Base-by-base conservation (phyloP, 2,329 filamentous ascomycete species). In the Colletotrichum sp. region DNA sequence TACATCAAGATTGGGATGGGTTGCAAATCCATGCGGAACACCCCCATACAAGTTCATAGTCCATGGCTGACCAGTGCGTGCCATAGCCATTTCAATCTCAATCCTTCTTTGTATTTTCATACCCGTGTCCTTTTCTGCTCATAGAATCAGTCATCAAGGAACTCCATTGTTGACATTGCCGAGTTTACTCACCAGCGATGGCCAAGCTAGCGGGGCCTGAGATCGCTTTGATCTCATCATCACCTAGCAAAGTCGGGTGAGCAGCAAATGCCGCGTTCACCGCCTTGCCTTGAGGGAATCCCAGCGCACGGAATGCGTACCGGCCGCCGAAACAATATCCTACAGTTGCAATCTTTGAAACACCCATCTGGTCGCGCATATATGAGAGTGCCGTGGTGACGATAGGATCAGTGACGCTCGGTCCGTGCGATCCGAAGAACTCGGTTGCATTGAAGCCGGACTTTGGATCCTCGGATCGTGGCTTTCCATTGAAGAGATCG, bases 1-100 rank as follows among this genome's bases (percentile, higher is more conserved):
- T 71, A 88, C 85, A 3, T 85, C 85, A 30, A 89, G 73, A 79
- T 96, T 92, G 3, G 88, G 91, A 32, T 94, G 89, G 8, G 95
- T 92, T 16, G 92, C 93, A 80, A 96, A 97, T 0, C 95, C 95
- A 81, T 96, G 95, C 76, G 86, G 82, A 7, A 94, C 92, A 44
- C 90, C 91, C 13, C 91, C 90, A 86, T 93, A 96, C 44, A 96
- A 84, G 10, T 44, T 24, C 55, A 72, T 67, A 2, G 72, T 75
- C 30, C 39, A 75, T 0, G 72, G 69, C 39, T 72, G 69, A 30
- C 72, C 69, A 28, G 69, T 72, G 6, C 26, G 55, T 8, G 69
- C 69, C 55, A 75, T 52, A 2, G 39, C 69, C 6, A 63, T 57
- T 32, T 72, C 72, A 10, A 75, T 75, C 13, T 75, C 69, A 3